Conservation (phyloP, 352 stramenopile genomes). For the Thalassiosira hispida region DNA sequence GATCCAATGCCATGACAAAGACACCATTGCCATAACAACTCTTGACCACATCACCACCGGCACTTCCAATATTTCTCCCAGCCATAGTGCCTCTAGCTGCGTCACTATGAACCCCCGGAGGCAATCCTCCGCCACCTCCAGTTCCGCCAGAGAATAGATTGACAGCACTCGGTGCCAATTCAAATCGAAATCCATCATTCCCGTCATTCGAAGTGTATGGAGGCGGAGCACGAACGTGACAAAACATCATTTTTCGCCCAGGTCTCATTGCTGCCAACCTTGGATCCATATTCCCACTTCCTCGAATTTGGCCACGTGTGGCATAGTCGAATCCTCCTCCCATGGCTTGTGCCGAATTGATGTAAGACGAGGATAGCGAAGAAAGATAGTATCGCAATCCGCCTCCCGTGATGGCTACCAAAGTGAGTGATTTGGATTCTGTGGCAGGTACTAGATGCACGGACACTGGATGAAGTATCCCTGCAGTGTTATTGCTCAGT, state of each 20-base stretch:
- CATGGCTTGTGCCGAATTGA: constrained; percentile 45
- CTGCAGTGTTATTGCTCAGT: constrained; percentile 18
- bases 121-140: constrained; percentile 23
- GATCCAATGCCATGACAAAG: constrained; percentile 71
- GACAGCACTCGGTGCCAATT: constrained; percentile 32
- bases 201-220: constrained; percentile 46
- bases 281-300: constrained; percentile 9
- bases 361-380: constrained; percentile 82
- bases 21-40: constrained; percentile 63
- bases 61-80: constrained; percentile 7
- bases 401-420: constrained; percentile 92
- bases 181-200: constrained; percentile 55
- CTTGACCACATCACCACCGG: constrained; percentile 50
- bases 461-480: constrained; percentile 72
- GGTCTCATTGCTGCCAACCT: constrained; percentile 35
- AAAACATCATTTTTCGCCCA: constrained; percentile 70
- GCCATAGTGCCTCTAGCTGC: not conserved
- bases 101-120: constrained; percentile 40
- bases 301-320: not conserved
- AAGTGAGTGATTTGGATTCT: constrained; percentile 86
- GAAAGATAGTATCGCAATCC: constrained; percentile 94
- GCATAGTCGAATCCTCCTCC: constrained; percentile 33
- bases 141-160: constrained; percentile 24
- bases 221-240: constrained; percentile 77
- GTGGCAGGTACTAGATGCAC: constrained; percentile 69